Conservation (phyloP, 129 eudicot species). For the Flaveria ramosissima region DNA sequence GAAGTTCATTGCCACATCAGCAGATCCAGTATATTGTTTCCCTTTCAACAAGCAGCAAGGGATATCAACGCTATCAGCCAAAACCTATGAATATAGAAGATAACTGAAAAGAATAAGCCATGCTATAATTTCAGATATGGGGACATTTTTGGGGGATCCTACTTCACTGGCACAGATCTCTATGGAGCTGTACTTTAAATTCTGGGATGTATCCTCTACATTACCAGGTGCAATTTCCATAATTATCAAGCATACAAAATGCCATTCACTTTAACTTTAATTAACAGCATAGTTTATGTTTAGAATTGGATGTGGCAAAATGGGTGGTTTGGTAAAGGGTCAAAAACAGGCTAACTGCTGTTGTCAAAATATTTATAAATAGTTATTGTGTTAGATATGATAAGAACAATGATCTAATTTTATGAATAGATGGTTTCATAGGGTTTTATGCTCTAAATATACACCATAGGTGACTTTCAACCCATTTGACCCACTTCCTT, state of each 20-base stretch:
- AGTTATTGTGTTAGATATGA: background rate
- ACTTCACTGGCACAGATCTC: no score
- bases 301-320: no score
- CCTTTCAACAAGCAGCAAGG: conserved; percentile 95
- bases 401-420: background rate
- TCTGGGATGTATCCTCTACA: no score
- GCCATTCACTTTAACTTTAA: no score
- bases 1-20: conserved; percentile 75
- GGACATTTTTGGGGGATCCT: no score
- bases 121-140: conserved; percentile 1
- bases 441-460: background rate
- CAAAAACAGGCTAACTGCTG: background rate
- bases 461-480: background rate
- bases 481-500: no score
- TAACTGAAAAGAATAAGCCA: background rate
- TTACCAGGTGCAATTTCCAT: no score
- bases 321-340: no score
- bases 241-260: no score
- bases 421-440: no score
- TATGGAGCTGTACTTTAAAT: no score
- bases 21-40: conserved; percentile 77
- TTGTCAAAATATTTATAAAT: background rate
- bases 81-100: conserved; percentile 53
- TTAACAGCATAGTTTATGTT: no score
- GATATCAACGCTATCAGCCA: conserved; percentile 87